Base-by-base conservation (phyloP, 345 rosid genomes). In the Syzygium aqueum region DNA sequence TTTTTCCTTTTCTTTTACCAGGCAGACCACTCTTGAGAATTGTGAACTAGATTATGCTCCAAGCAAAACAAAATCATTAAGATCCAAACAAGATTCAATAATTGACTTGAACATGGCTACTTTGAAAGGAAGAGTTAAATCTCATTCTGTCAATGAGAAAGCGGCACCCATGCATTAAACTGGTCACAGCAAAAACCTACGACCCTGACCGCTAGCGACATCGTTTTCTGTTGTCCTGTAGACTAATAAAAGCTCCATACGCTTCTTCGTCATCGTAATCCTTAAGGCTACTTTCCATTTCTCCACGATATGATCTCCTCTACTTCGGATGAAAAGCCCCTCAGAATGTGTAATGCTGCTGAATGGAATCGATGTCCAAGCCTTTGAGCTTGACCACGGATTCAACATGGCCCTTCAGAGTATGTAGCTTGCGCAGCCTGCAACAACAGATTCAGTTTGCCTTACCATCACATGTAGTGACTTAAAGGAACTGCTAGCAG, bases 331-430 rank as follows among this genome's bases (percentile, higher is more conserved):
- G 19, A 2, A 61, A 61, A 0, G 37, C 73, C 2, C 73, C 94
- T 3, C 59, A 54, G 59, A 21, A 54, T 8, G 98, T 96, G 89
- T 95, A 95, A 87, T 95, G 97, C 90, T 95, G 97, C 86, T 95
- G 96, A 87, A 95, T 95, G 17, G 96, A 89, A 82, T 96, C 97
- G 77, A 96, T 94, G 88, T 96, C 99, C 6, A 96, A 94, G 59
- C 99, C 98, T 87, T 95, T 94, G 84, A 96, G 94, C 94, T 93
- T 96, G 89, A 92, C 98, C 85, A 94, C 98, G 1, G 98, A 95
- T 87, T 95, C 98, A 15, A 96, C 97, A 30, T 95, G 97, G 53
- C 99, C 97, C 91, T 92, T 94, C 57, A 96, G 93, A 30, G 96
- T 94, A 65, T 87, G 43, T 78, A 95, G 90, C 91, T 96, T 97